Evolutionary conservation across 306 rosid species (phyloP).

Genomic region (Vachellia collinsii): DNA sequence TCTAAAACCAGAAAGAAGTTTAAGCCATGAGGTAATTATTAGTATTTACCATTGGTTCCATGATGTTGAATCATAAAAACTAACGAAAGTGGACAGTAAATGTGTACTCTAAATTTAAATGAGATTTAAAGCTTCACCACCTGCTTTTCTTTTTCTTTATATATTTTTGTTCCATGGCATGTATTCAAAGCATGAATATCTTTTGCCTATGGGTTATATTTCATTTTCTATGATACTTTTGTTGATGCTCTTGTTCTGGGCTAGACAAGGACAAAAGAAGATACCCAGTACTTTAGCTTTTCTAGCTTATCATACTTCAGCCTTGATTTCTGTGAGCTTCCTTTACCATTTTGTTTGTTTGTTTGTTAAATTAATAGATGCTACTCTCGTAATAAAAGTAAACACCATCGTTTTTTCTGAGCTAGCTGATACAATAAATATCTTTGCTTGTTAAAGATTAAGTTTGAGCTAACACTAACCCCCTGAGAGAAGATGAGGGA

Average conservation of each 20-base stretch:
- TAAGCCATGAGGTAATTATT: slow-evolving; percentile 21
- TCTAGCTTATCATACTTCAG: slow-evolving; percentile 21
- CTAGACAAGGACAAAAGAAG: slow-evolving; percentile 13
- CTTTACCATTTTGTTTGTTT: slow-evolving; percentile 21
- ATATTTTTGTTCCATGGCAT: slow-evolving; percentile 34
- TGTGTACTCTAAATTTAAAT: slow-evolving; percentile 17
- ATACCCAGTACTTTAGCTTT: slow-evolving; percentile 33
- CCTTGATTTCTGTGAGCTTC: background rate
- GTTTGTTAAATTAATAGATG: background rate
- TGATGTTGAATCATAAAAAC: slow-evolving; percentile 28
- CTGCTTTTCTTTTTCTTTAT: slow-evolving; percentile 31
- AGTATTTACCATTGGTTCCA: background rate
- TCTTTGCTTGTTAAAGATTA: background rate
- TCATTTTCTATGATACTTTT: slow-evolving; percentile 30
- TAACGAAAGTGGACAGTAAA: slow-evolving; percentile 22
- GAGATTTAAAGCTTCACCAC: slow-evolving; percentile 31
- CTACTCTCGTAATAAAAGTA: background rate
- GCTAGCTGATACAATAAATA: background rate
- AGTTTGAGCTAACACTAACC: background rate
- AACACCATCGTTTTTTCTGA: background rate
- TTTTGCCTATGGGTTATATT: slow-evolving; percentile 29
- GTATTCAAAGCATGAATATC: slow-evolving; percentile 39
- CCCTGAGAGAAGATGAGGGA: too few relatives aligned
- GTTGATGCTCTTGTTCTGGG: slow-evolving; percentile 24
- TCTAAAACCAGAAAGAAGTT: background rate